Base-by-base conservation (phyloP, 305 asterid species). In the Rubia tinctorum region DNA sequence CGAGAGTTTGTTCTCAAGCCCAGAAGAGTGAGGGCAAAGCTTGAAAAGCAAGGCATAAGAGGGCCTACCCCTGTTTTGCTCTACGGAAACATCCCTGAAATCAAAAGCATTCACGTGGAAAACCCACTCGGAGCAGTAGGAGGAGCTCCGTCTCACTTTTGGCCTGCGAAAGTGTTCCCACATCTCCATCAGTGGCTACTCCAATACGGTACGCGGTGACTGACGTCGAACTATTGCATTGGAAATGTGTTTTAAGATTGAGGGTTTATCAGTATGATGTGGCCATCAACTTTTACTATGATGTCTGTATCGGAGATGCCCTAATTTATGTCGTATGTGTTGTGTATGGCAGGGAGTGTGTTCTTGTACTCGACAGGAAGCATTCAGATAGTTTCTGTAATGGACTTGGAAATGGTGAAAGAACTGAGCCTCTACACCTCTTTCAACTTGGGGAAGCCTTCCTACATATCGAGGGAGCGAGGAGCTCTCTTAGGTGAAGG, bases 401-500 rank as follows among this genome's bases (percentile, higher is more conserved):
- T 87, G 42, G 88, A 88, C 78, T 84, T 84, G 13, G 86, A 84
- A 61, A 73, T 85, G 80, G 87, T 82, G 14, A 91, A 84, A 72
- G 95, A 88, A 75, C 34, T 91, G 64, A 83, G 84, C 75, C 84
- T 75, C 39, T 80, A 62, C 77, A 85, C 89, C 53, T 86, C 90
- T 15, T 44, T 82, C 72, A 78, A 81, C 82, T 83, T 88, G 4
- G 97, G 97, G 6, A 91, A 90, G 73, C 97, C 97, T 73, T 68
- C 79, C 22, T 88, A 84, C 75, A 77, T 88, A 47, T 86, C 93
- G 13, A 87, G 76, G 11, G 96, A 92, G 13, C 89, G 83, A 2
- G 96, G 91, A 7, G 90, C 96, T 71, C 80, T 90, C 62, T 85
- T 88, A 5, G 97, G 97, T 68, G 77, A 81, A 73, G 97, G 97